A percentile compares a stretch with the other conserved stretches of the same genome.
Conservation (phyloP, 176 grass and related monocot genomes). For the Hyparrhenia diplandra region DNA sequence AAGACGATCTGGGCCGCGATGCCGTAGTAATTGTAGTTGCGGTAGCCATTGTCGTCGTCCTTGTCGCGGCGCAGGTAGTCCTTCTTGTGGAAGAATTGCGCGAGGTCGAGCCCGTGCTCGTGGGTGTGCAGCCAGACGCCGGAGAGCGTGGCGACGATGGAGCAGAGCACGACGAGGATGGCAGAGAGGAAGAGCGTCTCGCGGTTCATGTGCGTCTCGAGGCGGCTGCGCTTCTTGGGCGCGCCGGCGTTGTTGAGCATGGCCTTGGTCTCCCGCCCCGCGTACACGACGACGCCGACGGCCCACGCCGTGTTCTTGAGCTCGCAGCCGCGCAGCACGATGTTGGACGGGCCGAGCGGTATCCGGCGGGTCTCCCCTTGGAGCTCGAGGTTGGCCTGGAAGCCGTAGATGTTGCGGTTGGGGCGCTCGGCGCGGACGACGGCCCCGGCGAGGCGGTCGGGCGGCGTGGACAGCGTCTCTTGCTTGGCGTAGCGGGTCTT, state of each 20-base stretch:
- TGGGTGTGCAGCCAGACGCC: conserved; percentile 66
- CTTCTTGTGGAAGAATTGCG: conserved; percentile 74
- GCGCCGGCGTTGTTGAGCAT: conserved; percentile 84
- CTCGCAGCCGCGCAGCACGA: conserved; percentile 91
- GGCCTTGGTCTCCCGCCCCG: conserved; percentile 73
- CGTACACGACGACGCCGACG: conserved; percentile 75
- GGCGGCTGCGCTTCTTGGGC: conserved; percentile 63
- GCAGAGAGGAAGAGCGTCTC: conserved; percentile 74
- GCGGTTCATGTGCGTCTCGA: conserved; percentile 82
- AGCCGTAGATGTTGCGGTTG: conserved; percentile 84
- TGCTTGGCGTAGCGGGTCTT: conserved; percentile 95
- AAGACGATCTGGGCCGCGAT: conserved; percentile 73
- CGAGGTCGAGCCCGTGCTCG: conserved; percentile 42
- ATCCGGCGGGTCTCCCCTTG: conserved; percentile 39
- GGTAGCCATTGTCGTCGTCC: not conserved
- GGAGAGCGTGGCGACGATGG: conserved; percentile 42
- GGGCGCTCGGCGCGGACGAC: conserved; percentile 69
- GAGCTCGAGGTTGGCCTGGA: conserved; percentile 69
- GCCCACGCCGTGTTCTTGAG: conserved; percentile 87
- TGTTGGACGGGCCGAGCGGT: conserved; percentile 81
- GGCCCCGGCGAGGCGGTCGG: conserved; percentile 34
- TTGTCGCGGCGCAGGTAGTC: conserved; percentile 38
- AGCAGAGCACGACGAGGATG: conserved; percentile 58
- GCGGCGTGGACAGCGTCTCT: conserved; percentile 50
- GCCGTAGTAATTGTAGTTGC: conserved; percentile 79